Conservation (phyloP, 2,329 filamentous ascomycete genomes). For the Fusarium solani-melongenae region DNA sequence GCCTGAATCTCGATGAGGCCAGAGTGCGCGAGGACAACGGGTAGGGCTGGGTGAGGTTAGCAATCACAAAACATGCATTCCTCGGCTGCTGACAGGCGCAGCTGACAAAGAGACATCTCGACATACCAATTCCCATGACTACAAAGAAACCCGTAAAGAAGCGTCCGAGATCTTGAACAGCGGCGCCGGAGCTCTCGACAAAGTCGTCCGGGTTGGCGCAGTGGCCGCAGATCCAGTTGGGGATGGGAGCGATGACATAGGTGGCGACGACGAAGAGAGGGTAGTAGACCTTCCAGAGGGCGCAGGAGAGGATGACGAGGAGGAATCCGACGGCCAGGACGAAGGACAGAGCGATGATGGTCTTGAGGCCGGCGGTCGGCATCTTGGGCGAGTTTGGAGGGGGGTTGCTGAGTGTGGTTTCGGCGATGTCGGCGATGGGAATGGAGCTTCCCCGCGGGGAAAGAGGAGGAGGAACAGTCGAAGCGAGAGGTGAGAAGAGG, state of each 20-base stretch:
- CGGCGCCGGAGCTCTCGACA: slow-evolving; percentile 83
- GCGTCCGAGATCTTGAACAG: slow-evolving; percentile 90
- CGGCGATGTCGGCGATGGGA: slow-evolving; percentile 18
- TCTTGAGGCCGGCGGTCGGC: slow-evolving; percentile 92
- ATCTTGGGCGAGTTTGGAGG: slow-evolving; percentile 54
- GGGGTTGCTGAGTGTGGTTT: neutral
- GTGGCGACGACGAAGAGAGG: slow-evolving; percentile 95
- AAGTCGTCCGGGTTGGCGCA: slow-evolving; percentile 96
- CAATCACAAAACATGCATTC: neutral
- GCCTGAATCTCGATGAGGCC: slow-evolving; percentile 84
- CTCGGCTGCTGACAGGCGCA: neutral
- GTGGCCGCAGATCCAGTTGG: slow-evolving; percentile 94
- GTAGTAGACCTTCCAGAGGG: slow-evolving; percentile 94
- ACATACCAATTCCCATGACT: slow-evolving; percentile 95
- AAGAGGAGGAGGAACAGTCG: neutral
- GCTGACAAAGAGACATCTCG: too few relatives aligned
- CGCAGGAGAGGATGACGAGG: slow-evolving; percentile 97
- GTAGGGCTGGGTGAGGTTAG: slow-evolving; percentile 72
- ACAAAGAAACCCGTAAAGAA: slow-evolving; percentile 97
- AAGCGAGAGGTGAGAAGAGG: neutral
- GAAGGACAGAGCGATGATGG: slow-evolving; percentile 98
- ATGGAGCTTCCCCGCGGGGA: slow-evolving; percentile 16
- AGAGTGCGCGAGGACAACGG: slow-evolving; percentile 87
- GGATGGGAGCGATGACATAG: slow-evolving; percentile 91
- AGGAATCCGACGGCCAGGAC: slow-evolving; percentile 99